Conservation (phyloP, 805 yeast genomes). For the Clavispora fructus region DNA sequence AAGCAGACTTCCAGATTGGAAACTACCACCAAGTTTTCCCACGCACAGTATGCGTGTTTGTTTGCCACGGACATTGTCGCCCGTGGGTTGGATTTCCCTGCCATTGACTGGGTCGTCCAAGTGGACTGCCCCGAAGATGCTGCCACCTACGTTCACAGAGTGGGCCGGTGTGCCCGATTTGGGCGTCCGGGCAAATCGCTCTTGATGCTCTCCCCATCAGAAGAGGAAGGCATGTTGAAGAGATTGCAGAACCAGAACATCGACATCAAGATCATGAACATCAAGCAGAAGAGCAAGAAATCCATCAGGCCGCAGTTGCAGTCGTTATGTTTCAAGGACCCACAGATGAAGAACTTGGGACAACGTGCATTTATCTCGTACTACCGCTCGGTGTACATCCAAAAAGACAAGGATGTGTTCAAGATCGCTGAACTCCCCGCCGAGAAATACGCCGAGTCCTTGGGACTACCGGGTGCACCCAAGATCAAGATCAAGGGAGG, state of each 20-base stretch:
- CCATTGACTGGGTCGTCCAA: slow-evolving; percentile 92
- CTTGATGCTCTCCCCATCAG: slow-evolving; percentile 77
- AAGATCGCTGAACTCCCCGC: slow-evolving; percentile 69
- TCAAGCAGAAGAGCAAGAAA: slow-evolving; percentile 68
- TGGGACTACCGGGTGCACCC: slow-evolving; percentile 97
- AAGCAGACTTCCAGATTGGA: slow-evolving; percentile 87
- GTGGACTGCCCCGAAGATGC: slow-evolving; percentile 88
- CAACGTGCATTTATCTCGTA: slow-evolving; percentile 95
- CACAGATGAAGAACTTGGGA: slow-evolving; percentile 86
- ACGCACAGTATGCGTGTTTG: slow-evolving; percentile 73
- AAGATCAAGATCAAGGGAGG: slow-evolving; percentile 66
- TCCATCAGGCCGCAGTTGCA: slow-evolving; percentile 80
- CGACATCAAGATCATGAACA: slow-evolving; percentile 65
- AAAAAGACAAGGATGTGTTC: slow-evolving; percentile 83
- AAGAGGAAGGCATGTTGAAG: slow-evolving; percentile 69
- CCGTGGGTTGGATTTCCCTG: slow-evolving; percentile 87
- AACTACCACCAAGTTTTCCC: slow-evolving; percentile 70
- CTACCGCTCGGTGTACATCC: slow-evolving; percentile 76
- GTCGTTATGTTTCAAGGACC: slow-evolving; percentile 84
- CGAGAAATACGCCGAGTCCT: slow-evolving; percentile 78
- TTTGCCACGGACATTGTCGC: slow-evolving; percentile 92
- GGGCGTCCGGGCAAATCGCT: slow-evolving; percentile 81
- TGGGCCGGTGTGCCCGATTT: slow-evolving; percentile 84
- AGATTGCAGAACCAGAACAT: slow-evolving; percentile 60
- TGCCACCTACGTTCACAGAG: slow-evolving; percentile 86